These are phyloP conservation scores for Globisporangium viniferum DNA, from an alignment of 352 stramenopile species.

Conservation along the genomic window DNA sequence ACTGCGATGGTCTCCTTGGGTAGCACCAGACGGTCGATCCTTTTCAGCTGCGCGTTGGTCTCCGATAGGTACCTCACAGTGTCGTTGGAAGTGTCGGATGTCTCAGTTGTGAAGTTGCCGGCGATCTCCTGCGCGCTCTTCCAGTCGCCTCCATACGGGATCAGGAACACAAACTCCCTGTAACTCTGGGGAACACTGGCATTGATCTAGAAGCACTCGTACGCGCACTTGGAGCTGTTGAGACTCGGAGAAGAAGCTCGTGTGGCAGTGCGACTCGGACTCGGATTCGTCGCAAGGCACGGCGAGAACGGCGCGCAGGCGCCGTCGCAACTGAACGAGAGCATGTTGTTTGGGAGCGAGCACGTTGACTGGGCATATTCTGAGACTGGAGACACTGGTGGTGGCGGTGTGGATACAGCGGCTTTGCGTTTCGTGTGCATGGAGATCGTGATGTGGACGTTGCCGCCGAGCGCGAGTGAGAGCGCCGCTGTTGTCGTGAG, in stretches of 20 bases:
- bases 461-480: not conserved
- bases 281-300: not conserved
- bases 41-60: not conserved
- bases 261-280: not conserved
- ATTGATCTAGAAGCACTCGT: slow-evolving; percentile 2
- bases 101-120: not conserved
- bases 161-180: slow-evolving; percentile 2
- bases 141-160: not conserved
- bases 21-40: not conserved
- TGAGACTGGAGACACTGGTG: not conserved
- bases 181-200: not conserved
- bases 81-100: not conserved
- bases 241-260: not conserved
- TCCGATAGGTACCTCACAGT: not conserved
- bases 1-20: not conserved
- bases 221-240: not conserved
- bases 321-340: slow-evolving; percentile 2
- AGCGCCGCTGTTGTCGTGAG: not conserved
- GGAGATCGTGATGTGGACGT: not conserved
- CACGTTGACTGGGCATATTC: not conserved
- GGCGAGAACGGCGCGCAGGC: not conserved
- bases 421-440: not conserved
- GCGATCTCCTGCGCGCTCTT: slow-evolving; percentile 4
- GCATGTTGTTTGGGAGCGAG: not conserved
- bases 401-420: too few relatives aligned